Base-by-base conservation (phyloP, 2,329 filamentous ascomycete genomes). In the Trichoderma sp. region DNA sequence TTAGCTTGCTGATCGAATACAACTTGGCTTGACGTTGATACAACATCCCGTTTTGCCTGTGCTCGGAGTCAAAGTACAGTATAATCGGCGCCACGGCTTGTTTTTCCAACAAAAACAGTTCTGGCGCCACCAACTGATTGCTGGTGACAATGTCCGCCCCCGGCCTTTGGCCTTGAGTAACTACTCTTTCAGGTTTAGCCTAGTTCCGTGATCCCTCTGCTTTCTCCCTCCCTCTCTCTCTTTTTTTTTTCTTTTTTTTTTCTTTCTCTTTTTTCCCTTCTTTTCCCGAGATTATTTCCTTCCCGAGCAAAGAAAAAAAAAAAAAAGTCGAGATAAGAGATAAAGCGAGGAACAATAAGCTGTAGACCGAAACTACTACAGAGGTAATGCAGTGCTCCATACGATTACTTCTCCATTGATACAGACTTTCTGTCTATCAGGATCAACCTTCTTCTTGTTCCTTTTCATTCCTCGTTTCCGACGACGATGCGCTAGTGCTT, bases 11-110 rank as follows among this genome's bases (percentile, higher is more conserved):
- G 67, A 63, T 51, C 67, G 67, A 60, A 50, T 66, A 66, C 68
- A 66, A 69, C 70, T 74, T 72, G 74, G 74, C 77, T 77, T 76
- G 73, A 77, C 83, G 80, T 80, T 79, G 85, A 92, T 92, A 85
- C 84, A 92, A 92, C 89, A 92, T 92, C 83, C 82, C 81, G 80
- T 78, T 63, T 67, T 68, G 69, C 61, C 50, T 34, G 26, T 56
- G 41, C 52, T 64, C 44, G 51, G 51, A 45, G 48, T 47, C 60
- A 54, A 54, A 62, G 43, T 28, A 30, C 43, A 17, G 52, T 41
- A 45, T 26, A 19, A 30, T 26, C 41, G n/a, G 60, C 50, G 60
- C 50, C 60, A 55, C 39, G 15, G 15, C 26, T 34, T 55, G 60
- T 63, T 63, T 63, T 63, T 63, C 34, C 60, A 63, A 63, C 60